These are phyloP conservation scores for Solanum paucissectum DNA, from an alignment of 257 asterid species.

Conservation along the genomic window DNA sequence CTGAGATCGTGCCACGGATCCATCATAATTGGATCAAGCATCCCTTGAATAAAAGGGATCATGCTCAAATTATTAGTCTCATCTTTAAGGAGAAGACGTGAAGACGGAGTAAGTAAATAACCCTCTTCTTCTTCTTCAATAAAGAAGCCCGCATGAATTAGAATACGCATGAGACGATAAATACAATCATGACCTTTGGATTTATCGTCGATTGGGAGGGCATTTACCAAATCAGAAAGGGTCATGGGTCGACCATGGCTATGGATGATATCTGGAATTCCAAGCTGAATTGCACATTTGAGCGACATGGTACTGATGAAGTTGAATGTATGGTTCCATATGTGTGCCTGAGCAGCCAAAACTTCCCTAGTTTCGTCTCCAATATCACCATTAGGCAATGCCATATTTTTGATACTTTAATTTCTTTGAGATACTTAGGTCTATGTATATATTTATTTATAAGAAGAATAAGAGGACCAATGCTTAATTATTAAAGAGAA, in stretches of 20 bases:
- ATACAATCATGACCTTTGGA: background rate
- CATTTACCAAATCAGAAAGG: background rate
- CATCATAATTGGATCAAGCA: background rate
- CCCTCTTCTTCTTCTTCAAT: background rate
- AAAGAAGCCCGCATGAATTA: conserved; percentile 5
- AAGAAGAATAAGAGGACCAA: background rate
- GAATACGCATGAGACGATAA: conserved; percentile 3
- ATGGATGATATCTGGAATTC: conserved; percentile 9
- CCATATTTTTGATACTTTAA: background rate
- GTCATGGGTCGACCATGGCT: conserved; percentile 5
- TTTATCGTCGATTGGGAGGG: background rate
- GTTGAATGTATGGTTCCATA: background rate
- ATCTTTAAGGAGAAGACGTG: background rate
- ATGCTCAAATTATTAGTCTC: background rate
- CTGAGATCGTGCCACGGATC: background rate
- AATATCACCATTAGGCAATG: background rate
- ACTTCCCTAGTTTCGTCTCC: background rate
- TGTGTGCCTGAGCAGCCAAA: background rate
- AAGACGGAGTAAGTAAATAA: background rate
- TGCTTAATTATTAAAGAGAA: too few species aligned
- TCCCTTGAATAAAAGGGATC: background rate
- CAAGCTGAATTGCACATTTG: conserved; percentile 10
- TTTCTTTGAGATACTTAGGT: background rate
- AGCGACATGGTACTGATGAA: conserved; percentile 4
- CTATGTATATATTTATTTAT: background rate